Evolutionary conservation across 2,329 filamentous ascomycete genomes (phyloP), one percentile per base, ranked within the genome.

Genomic region (Penicillium hesseltinei): DNA sequence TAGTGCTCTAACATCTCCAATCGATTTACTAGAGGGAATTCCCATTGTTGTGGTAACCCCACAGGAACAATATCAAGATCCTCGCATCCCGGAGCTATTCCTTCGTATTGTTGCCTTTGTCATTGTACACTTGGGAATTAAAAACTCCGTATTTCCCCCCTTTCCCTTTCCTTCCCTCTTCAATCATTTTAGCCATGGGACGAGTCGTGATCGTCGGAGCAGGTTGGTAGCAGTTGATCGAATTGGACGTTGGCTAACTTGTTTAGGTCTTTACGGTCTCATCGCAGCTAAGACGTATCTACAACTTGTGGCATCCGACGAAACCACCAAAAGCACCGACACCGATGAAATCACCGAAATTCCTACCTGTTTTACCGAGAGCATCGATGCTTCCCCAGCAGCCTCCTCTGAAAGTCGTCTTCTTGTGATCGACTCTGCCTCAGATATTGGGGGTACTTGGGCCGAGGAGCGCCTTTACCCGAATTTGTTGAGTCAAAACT

Each of bases 261-360:
- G 5, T 29, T 23, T n/a, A 63, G 68, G 66, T 19, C 57, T 69
- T 23, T 67, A 69, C 29, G 69, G 68, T 23, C 63, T 70, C n/a
- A 62, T 69, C 27, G 61, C 64, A 9, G 68, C 68, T 2, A 71
- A 71, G 50, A 71, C 69, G 1, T 71, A 70, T 45, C 54, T 69
- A 5, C 67, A 70, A 52, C 56, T 71, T 6, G 36, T 47, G 4
- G 66, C 29, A 31, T 13, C 29, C 5, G 29, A 31, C 3, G 21
- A 39, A 15, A 39, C 27, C 2, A 45, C 11, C 11, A 6, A 33
- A 51, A 3, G 10, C 13, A n/a, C 31, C 17, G 7, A 25, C 10
- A n/a, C 31, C 27, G 7, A 25, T 23, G n/a, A 40, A 2, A 6
- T 29, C 21, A 8, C 17, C 0, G 38, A 54, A 15, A 25, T 62